These are phyloP conservation scores for Phytophthora nicotianae DNA, from an alignment of 352 stramenopile genomes.

Conservation along the genomic window DNA sequence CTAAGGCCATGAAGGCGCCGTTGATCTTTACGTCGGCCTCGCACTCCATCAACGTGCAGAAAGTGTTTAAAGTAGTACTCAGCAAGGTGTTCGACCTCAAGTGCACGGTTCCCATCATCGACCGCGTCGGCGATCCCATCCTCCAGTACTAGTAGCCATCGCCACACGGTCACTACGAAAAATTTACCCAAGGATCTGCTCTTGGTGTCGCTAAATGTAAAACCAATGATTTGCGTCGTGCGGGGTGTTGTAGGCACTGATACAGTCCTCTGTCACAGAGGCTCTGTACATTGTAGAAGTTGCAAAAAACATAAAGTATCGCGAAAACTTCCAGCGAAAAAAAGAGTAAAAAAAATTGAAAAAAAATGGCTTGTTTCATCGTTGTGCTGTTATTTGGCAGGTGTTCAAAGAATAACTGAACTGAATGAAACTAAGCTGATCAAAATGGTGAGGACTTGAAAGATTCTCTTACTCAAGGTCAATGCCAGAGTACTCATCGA, in stretches of 20 bases:
- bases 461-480: slow-evolving; percentile 35
- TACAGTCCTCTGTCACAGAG: not conserved
- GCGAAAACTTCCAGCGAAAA: slow-evolving; percentile 11
- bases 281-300: not conserved
- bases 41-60: slow-evolving; percentile 96
- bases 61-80: slow-evolving; percentile 95
- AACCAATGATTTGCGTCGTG: slow-evolving; percentile 17
- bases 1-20: slow-evolving; percentile 94
- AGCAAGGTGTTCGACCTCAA: slow-evolving; percentile 95
- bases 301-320: not conserved
- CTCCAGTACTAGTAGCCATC: slow-evolving; percentile 78
- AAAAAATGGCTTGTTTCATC: slow-evolving; percentile 3
- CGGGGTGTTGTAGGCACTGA: slow-evolving; percentile 3
- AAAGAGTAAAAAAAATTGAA: not conserved
- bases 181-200: slow-evolving; percentile 10
- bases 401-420: slow-evolving; percentile 6
- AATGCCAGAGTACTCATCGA: slow-evolving; percentile 88
- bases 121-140: slow-evolving; percentile 92
- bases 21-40: slow-evolving; percentile 94
- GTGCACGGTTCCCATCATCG: slow-evolving; percentile 93
- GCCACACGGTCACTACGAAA: slow-evolving; percentile 16
- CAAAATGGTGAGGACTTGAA: slow-evolving; percentile 17
- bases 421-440: slow-evolving; percentile 11
- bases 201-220: slow-evolving; percentile 17
- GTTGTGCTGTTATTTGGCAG: slow-evolving; percentile 24